Base-by-base conservation (phyloP, 225 moss, liverwort and hornwort species). In the Pseudoscleropodium purum region DNA sequence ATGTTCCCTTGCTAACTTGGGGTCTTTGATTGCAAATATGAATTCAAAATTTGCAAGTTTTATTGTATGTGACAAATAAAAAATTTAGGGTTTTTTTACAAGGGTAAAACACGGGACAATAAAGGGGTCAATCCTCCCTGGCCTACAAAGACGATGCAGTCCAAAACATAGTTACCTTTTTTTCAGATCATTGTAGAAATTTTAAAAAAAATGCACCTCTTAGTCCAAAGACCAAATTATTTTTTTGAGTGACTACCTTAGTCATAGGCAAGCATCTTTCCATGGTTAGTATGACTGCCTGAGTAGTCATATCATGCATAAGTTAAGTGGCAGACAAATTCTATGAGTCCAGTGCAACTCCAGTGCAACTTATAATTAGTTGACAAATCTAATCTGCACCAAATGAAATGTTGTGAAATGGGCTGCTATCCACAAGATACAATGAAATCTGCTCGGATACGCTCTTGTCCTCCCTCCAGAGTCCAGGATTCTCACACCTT, bases 331-430 rank as follows among this genome's bases (percentile, higher is more conserved):
- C 51, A 11, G 11, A 9, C 25, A 63, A 54, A 10, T 49, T 87
- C 9, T 0, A 15, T 6, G 34, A 37, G 52, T 37, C 61, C 45
- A 59, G 45, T 37, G 49, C 51, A 59, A n/a, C 31, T 41, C 51
- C 49, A 47, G 61, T 15, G 30, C n/a, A n/a, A n/a, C 61, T 51
- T 16, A 12, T 4, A 13, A 12, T 33, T 23, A 37, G 69, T 88
- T 88, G 85, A 69, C 85, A 85, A 88, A 90, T 92, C 88, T 73
- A 69, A 92, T 92, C 90, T 57, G 64, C 92, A 83, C 72, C 90
- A 82, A 74, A 84, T 62, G 79, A 80, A 77, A 85, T 87, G 88
- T 56, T 83, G 45, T 41, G 72, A 75, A 87, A 81, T 72, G 29
- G 85, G 37, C 79, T 41, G 81, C 73, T 88, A 88, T 92, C 83